phyloP scores from a whole-genome alignment of 306 rosid species.

The Medicago lupulina region DNA sequence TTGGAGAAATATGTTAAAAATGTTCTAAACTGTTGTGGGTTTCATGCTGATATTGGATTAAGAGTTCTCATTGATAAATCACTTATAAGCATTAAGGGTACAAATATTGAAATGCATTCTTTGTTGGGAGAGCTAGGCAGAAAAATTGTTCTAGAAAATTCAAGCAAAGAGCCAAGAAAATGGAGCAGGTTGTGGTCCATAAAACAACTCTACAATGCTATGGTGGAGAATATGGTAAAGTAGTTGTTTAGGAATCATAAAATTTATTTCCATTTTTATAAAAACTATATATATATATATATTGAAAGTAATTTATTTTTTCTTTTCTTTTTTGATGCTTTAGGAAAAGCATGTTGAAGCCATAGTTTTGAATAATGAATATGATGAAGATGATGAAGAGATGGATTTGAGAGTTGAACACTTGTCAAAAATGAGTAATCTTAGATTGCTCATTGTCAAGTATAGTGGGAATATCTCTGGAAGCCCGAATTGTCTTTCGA shows the following conservation, averaged over 20 bases:
- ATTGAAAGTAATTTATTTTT: background rate
- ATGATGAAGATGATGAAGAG: too few relatives aligned
- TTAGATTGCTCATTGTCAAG: too few relatives aligned
- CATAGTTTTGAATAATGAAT: background rate
- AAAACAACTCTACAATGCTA: background rate
- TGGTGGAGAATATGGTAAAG: background rate
- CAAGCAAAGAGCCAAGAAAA: constrained; percentile 22
- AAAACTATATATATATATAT: background rate
- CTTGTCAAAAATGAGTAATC: too few relatives aligned
- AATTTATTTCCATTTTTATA: background rate
- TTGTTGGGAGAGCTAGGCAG: constrained; percentile 27
- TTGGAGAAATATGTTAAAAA: background rate
- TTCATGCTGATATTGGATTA: background rate
- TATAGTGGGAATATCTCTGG: too few relatives aligned
- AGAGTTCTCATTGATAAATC: background rate
- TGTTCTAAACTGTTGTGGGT: background rate
- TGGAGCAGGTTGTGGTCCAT: constrained; percentile 38
- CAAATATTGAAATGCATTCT: background rate
- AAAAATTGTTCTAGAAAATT: constrained; percentile 6
- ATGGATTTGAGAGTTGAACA: too few relatives aligned
- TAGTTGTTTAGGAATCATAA: too few relatives aligned
- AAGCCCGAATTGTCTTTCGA: background rate
- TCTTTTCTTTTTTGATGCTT: background rate
- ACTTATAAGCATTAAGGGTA: background rate
- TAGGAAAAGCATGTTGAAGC: constrained; percentile 11